phyloP scores from a whole-genome alignment of 1,284 basidiomycete species.

The Moniliophthora roreri region DNA sequence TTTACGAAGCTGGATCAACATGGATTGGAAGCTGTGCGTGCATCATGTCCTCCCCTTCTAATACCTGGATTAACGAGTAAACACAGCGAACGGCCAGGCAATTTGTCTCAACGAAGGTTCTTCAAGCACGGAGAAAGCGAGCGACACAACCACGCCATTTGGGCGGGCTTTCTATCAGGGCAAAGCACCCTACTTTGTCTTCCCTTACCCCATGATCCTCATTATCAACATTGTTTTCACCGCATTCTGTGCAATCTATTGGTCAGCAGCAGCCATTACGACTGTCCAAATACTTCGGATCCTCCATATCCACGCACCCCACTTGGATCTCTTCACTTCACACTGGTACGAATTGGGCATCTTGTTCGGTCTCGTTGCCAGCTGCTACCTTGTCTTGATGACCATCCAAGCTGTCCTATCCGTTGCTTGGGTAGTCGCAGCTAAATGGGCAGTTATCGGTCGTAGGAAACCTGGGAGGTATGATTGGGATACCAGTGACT shows the following conservation, averaged over 20 bases:
- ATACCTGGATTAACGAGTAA: background rate
- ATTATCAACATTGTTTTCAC: conserved; percentile 31
- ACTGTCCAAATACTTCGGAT: conserved; percentile 37
- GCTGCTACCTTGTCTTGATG: conserved; percentile 33
- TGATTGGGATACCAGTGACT: conserved; percentile 43
- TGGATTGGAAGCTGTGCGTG: conserved; percentile 45
- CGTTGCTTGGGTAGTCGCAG: conserved; percentile 36
- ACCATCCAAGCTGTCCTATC: conserved; percentile 33
- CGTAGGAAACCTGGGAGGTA: conserved; percentile 33
- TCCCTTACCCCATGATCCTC: conserved; percentile 38
- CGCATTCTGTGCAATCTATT: conserved; percentile 35
- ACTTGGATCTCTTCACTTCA: conserved; percentile 29
- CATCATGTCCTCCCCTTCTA: background rate
- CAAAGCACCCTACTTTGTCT: conserved; percentile 40
- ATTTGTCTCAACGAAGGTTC: conserved; percentile 32
- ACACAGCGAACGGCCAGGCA: conserved; percentile 31
- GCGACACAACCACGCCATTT: conserved; percentile 34
- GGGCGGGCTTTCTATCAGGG: conserved; percentile 44
- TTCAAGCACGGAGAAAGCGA: conserved; percentile 14
- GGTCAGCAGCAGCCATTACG: conserved; percentile 37
- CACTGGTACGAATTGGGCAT: conserved; percentile 34
- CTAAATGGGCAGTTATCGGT: conserved; percentile 41
- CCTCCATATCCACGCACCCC: conserved; percentile 25
- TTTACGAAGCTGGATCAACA: conserved; percentile 40
- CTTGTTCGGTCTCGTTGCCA: conserved; percentile 34